Percentiles rank a stretch among this genome's conserved stretches.
phyloP scores from a whole-genome alignment of 140 eudicot genomes.

The Stevia rebaudiana region DNA sequence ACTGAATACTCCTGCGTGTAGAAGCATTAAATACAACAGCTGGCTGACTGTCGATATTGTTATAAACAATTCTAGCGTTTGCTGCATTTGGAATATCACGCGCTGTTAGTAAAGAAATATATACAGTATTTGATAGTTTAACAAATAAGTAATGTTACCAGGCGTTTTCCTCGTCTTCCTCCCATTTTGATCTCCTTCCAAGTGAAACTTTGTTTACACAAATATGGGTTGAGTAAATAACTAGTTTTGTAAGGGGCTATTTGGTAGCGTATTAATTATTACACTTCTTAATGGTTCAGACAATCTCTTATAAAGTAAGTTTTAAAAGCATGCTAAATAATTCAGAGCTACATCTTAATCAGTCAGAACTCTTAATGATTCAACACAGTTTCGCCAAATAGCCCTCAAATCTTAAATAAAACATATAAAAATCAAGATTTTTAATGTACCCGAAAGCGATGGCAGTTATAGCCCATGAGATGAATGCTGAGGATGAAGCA shows the following conservation, averaged over 20 bases:
- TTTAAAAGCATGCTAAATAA: no score
- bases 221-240: not conserved
- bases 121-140: no score
- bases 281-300: no score
- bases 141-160: constrained; percentile 29
- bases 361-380: no score
- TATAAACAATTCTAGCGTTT: constrained; percentile 69
- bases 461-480: constrained; percentile 68
- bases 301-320: no score
- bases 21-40: constrained; percentile 56
- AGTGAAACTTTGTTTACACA: constrained; percentile 40
- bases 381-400: no score
- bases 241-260: not conserved
- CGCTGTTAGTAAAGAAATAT: no score
- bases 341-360: no score
- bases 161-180: constrained; percentile 70
- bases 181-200: constrained; percentile 84
- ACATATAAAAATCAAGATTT: not conserved
- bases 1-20: constrained; percentile 67
- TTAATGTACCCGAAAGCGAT: constrained; percentile 61
- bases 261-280: no score
- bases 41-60: constrained; percentile 60
- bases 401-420: no score
- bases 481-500: constrained; percentile 54
- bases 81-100: constrained; percentile 27